Base-by-base conservation (phyloP, 2,329 filamentous ascomycete genomes). In the Diaporthe helianthi region DNA sequence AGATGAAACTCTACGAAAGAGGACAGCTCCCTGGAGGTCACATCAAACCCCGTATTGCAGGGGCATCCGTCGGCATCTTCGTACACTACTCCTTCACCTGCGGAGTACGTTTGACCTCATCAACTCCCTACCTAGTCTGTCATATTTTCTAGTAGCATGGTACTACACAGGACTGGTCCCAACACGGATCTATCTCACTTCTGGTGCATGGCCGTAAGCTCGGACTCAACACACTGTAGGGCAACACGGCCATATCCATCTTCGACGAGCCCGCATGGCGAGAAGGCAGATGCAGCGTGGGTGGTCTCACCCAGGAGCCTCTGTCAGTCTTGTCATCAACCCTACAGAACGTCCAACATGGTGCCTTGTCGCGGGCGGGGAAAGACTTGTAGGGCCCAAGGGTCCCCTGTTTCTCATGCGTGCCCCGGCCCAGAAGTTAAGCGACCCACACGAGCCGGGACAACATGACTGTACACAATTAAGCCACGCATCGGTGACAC, bases 51-150 rank as follows among this genome's bases (percentile, higher is more conserved):
- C 41, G 36, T 52, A 55, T 49, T 49, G 44, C 44, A 63, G 44
- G 44, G 58, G 63, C 52, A 55, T 36, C 66, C 61, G 53, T 64
- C 54, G 65, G 55, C 67, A 63, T 36, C 58, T 63, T 63, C 31
- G 65, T 66, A 41, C 44, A 67, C 33, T 17, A n/a, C n/a, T n/a
- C n/a, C n/a, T 36, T 44, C 38, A 36, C 54, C 44, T 41, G 31
- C 31, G n/a, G n/a, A n/a, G n/a, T n/a, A 53, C 52, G n/a, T 24
- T 29, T 36, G 44, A 63, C 58, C 26, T 61, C 31, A 33, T 33
- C 29, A 22, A 17, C 26, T 24, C n/a, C 44, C 44, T 31, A 36
- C 19, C 24, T 24, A 24, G 41, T 44, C 29, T 41, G 41, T 44
- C 29, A 49, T 63, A 17, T 22, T 24, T 22, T 49, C 41, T 29